Evolutionary conservation across 257 asterid species (phyloP).

Genomic region (Solanum medicagineum): DNA sequence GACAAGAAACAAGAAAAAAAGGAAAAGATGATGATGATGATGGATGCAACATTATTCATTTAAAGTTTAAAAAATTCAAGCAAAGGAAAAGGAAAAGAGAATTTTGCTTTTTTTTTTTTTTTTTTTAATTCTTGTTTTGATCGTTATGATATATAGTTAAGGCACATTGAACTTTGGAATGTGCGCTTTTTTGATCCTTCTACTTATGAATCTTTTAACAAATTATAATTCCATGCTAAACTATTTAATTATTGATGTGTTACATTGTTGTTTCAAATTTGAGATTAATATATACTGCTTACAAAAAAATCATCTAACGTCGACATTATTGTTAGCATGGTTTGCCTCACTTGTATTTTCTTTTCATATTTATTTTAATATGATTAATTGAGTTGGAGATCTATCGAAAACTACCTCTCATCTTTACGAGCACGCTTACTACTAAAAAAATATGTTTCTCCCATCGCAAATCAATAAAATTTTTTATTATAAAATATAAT

Average conservation of each 20-base stretch:
- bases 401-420: too few relatives aligned
- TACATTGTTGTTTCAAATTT: not conserved
- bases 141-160: not conserved
- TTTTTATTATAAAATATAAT: too few relatives aligned
- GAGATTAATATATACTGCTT: not conserved
- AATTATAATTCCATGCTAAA: not conserved
- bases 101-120: not conserved
- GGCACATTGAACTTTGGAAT: not conserved
- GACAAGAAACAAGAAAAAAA: not conserved
- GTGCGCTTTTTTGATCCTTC: not conserved
- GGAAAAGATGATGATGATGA: not conserved
- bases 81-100: slow-evolving; percentile 9
- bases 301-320: not conserved
- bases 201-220: not conserved
- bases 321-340: not conserved
- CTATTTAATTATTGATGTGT: not conserved
- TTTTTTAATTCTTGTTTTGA: not conserved
- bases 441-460: too few relatives aligned
- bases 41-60: slow-evolving; percentile 13
- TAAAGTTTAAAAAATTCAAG: slow-evolving; percentile 44
- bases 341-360: not conserved
- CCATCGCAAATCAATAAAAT: not conserved
- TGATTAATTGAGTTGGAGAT: not conserved
- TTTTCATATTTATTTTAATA: not conserved
- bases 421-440: not conserved